Evolutionary conservation across 1,284 basidiomycete species (phyloP).

Genomic region (Gymnopus androsaceus): DNA sequence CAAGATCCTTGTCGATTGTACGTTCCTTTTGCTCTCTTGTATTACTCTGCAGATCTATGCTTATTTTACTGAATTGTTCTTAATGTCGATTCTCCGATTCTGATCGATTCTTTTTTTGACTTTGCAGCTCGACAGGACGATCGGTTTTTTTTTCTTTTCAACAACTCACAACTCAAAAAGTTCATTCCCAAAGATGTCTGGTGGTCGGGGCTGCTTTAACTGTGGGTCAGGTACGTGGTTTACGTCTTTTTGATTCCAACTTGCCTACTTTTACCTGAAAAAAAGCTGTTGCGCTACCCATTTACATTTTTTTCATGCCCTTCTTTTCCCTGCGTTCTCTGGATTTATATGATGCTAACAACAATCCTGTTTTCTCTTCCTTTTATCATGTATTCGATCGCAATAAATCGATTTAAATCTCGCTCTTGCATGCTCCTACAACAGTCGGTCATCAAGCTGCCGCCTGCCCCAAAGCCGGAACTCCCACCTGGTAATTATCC

Average conservation of each 20-base stretch:
- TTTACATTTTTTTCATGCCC: slow-evolving; percentile 19
- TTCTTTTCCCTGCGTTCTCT: not conserved
- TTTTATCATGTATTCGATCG: slow-evolving; percentile 5
- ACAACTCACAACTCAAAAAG: slow-evolving; percentile 18
- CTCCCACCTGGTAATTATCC: slow-evolving; percentile 77
- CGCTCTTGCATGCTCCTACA: slow-evolving; percentile 11
- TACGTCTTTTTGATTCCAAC: slow-evolving; percentile 28
- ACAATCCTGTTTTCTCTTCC: slow-evolving; percentile 7
- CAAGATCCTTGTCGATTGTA: not conserved
- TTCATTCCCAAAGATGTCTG: slow-evolving; percentile 55
- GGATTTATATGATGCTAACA: slow-evolving; percentile 3
- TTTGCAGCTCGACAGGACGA: not conserved
- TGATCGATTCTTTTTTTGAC: not conserved
- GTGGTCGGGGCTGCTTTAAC: slow-evolving; percentile 78
- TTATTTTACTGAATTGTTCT: not conserved
- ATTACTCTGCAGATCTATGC: not conserved
- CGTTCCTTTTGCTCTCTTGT: not conserved
- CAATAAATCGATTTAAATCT: slow-evolving; percentile 1
- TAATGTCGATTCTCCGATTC: not conserved
- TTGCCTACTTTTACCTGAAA: slow-evolving; percentile 24
- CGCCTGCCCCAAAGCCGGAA: slow-evolving; percentile 75
- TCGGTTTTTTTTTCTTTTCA: not conserved
- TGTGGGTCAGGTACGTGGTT: slow-evolving; percentile 79
- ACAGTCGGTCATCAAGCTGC: slow-evolving; percentile 81
- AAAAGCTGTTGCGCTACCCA: slow-evolving; percentile 32